Base-by-base conservation (phyloP, 2,329 filamentous ascomycete genomes). In the Hymenoscyphus infarciens region DNA sequence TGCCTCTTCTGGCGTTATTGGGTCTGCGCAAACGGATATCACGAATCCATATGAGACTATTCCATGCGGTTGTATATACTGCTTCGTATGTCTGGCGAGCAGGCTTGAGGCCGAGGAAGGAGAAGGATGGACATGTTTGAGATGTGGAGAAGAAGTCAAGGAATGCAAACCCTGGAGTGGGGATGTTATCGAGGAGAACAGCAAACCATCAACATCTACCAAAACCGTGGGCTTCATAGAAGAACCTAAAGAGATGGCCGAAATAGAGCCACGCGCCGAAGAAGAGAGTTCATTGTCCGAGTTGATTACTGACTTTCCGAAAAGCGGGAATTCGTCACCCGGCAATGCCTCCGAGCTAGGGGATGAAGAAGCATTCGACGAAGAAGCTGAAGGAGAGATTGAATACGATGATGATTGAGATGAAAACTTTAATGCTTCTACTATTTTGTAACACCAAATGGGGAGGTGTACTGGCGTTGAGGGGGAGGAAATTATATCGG, bases 31-130 rank as follows among this genome's bases (percentile, higher is more conserved):
- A 67, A 97, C 93, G 0, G 95, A 98, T 71, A 88, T 98, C 65
- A 97, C 94, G 4, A 99, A 98, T 74, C 93, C 95, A 0, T 99
- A 99, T 74, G 92, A 97, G 77, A 86, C 92, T 0, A 85, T 93
- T 2, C 88, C 92, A 0, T 99, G 95, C 71, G 90, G 90, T 0
- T 97, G 93, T 75, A 82, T 97, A 63, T 99, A 98, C 78, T 99
- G 95, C 77, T 99, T 96, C 74, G 91, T 96, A 19, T 99, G 95
- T 73, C 77, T 98, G n/a, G 92, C 93, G 2, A 91, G 92, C 63
- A 86, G 91, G 64, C 82, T 99, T 53, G 94, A 97, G 76, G 86
- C 88, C 5, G 94, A 98, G 76, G 94, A 97, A 74, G 95, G 94
- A 35, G 92, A 97, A 73, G 94, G 94, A 2, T 97, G 93, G 92